Evolutionary conservation across 306 rosid species (phyloP).

Genomic region (Argentina anserina): DNA sequence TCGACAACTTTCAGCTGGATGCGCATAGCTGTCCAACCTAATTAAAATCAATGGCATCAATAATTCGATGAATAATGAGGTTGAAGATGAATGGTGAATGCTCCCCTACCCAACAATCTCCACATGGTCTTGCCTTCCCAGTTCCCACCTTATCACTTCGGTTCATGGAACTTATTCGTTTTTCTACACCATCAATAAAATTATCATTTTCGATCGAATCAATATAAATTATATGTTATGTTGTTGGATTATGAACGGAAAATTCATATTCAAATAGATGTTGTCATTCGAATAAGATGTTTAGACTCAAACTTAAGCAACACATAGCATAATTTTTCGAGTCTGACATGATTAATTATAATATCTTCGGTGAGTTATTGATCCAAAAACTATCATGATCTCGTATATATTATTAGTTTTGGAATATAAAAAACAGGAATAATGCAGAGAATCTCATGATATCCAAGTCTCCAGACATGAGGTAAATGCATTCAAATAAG

Average conservation of each 20-base stretch:
- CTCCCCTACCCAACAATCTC: constrained; percentile 19
- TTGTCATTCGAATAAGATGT: no score
- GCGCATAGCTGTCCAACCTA: constrained; percentile 23
- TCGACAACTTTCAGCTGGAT: constrained; percentile 3
- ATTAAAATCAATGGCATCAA: constrained; percentile 7
- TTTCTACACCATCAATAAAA: constrained; percentile 21
- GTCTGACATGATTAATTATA: background rate
- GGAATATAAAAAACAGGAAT: background rate
- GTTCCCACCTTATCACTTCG: constrained; percentile 36
- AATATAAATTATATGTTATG: background rate
- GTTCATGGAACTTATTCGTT: constrained; percentile 29
- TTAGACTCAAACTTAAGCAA: background rate
- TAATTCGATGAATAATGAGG: constrained; percentile 22
- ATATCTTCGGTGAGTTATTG: background rate
- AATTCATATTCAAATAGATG: background rate
- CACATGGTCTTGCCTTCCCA: constrained; percentile 54
- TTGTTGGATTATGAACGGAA: background rate
- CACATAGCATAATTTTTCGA: background rate
- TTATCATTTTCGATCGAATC: background rate
- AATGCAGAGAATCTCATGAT: constrained; percentile 21
- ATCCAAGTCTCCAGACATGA: background rate
- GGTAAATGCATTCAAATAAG: background rate
- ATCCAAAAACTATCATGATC: background rate
- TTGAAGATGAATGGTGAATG: constrained; percentile 17
- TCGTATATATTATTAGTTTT: background rate